phyloP scores from a whole-genome alignment of 208 protist species.

The Trichomonas gallinae region DNA sequence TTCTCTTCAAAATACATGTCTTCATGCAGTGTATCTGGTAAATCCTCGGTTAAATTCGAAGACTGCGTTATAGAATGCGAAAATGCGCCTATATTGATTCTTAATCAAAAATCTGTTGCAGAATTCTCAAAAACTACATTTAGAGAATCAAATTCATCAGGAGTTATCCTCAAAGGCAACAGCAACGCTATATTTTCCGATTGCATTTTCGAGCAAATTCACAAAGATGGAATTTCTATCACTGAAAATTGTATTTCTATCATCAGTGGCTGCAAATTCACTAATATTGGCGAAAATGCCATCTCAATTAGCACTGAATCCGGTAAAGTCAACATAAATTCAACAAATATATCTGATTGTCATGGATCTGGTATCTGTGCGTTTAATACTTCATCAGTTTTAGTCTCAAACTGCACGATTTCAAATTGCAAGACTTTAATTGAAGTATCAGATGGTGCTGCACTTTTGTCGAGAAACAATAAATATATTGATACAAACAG shows the following conservation, averaged over 20 bases:
- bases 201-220: not conserved
- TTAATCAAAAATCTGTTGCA: not conserved
- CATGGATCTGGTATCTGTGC: not conserved
- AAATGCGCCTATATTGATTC: not conserved
- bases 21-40: not conserved
- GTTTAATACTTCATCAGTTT: not conserved
- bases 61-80: not conserved
- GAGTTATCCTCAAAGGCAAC: not conserved
- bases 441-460: not conserved
- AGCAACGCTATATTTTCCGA: not conserved
- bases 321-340: not conserved
- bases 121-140: not conserved
- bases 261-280: not conserved
- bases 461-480: not conserved
- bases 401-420: not conserved
- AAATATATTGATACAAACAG: not conserved
- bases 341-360: not conserved
- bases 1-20: not conserved
- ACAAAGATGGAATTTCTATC: not conserved
- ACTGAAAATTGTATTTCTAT: not conserved
- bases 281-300: not conserved
- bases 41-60: not conserved
- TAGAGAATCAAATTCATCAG: not conserved
- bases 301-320: not conserved
- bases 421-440: not conserved